Base-by-base conservation (phyloP, 768 basidiomycete genomes). In the Leucocoprinus birnbaumii region DNA sequence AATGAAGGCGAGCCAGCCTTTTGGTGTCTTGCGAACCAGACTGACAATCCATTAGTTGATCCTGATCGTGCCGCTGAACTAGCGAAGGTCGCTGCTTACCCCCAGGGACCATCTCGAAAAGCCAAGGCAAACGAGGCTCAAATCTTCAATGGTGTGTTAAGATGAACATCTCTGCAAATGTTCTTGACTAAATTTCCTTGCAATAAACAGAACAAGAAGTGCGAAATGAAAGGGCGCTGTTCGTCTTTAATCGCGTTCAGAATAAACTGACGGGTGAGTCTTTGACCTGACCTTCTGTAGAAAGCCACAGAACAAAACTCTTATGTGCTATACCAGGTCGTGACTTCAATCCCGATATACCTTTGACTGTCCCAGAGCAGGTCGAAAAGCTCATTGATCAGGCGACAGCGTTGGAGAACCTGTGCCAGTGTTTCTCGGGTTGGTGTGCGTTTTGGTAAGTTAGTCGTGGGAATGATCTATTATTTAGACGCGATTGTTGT, bases 341-440 rank as follows among this genome's bases (percentile, higher is more conserved):
- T 53, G 97, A 99, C 66, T 98, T 98, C 76, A 91, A 96, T 64
- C 90, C 93, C 0, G 86, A 91, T 3, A 72, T 84, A 45, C 74
- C 78, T 1, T 77, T 98, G 45, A 72, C 78, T 8, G 90, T 98
- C n/a, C 72, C 78, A 22, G 81, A 76, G 9, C 97, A 99, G 69
- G 97, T 99, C 11, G 91, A 94, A 65, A 88, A 89, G 67, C 76
- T 99, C 51, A 98, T 99, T 59, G 80, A 86, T 59, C 93, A 98
- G 68, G 93, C 97, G 3, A 97, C 91, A 3, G 87, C 91, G 13
- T 69, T 98, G 42, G 95, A 98, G 69, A 97, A 98, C 68, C 82
- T 98, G 2, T 97, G 94, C 68, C 95, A 96, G 67, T 94, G 93
- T 65, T 97, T 96, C 76, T 91, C 93, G 58, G 94, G 94, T 68